Conservation (phyloP, 1,284 basidiomycete species). For the Kwoniella shivajii region DNA sequence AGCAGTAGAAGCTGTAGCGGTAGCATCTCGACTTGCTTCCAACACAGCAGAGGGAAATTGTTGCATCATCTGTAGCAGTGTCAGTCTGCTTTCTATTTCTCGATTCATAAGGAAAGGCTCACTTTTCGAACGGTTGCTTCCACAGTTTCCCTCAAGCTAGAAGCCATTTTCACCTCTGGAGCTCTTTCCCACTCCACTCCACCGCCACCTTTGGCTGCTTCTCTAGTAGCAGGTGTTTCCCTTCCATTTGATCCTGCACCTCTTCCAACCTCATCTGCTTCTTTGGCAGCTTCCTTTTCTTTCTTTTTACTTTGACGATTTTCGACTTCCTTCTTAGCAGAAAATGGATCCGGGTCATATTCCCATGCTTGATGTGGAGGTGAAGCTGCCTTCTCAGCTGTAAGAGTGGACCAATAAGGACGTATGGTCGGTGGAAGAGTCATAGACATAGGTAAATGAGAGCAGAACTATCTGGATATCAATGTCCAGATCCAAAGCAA, state of each 20-base stretch:
- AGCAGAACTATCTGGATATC: constrained; percentile 65
- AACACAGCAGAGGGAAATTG: constrained; percentile 54
- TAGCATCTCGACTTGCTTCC: constrained; percentile 49
- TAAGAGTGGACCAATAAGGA: constrained; percentile 80
- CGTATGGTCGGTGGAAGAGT: constrained; percentile 77
- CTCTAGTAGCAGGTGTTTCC: constrained; percentile 14
- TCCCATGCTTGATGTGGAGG: constrained; percentile 78
- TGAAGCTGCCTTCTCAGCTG: constrained; percentile 67
- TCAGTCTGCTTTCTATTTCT: not conserved
- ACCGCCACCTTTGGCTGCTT: constrained; percentile 29
- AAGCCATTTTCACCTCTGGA: constrained; percentile 85
- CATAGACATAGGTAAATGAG: constrained; percentile 72
- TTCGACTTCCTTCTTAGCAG: constrained; percentile 67
- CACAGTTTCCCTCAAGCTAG: constrained; percentile 72
- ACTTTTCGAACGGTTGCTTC: constrained; percentile 82
- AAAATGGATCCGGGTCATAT: constrained; percentile 82
- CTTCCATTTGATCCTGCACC: constrained; percentile 35
- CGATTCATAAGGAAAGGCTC: constrained; percentile 18
- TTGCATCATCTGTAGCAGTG: constrained; percentile 49
- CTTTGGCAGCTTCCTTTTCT: constrained; percentile 37
- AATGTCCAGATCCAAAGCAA: not conserved
- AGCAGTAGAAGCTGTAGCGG: constrained; percentile 29
- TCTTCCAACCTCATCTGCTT: constrained; percentile 28
- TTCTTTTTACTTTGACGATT: constrained; percentile 63
- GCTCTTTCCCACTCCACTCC: constrained; percentile 64